Conservation (phyloP, 805 yeast genomes). For the Candida coleopterorum region DNA sequence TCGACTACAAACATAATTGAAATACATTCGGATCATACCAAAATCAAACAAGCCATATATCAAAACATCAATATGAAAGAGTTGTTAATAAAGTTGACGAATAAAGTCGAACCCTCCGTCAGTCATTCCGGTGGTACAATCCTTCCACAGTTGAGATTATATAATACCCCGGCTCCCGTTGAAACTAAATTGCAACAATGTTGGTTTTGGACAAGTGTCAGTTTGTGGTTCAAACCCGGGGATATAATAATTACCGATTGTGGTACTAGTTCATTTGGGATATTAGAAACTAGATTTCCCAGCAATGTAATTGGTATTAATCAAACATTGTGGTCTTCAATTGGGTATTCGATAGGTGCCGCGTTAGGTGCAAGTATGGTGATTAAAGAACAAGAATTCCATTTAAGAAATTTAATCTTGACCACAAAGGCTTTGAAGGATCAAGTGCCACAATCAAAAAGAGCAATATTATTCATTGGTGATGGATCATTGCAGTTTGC, state of each 20-base stretch:
- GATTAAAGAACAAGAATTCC: slow-evolving; percentile 43
- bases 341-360: slow-evolving; percentile 68
- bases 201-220: slow-evolving; percentile 64
- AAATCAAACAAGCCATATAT: slow-evolving; percentile 35
- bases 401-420: neutral
- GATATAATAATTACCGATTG: slow-evolving; percentile 68
- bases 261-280: slow-evolving; percentile 74
- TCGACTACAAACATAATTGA: slow-evolving; percentile 35
- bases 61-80: slow-evolving; percentile 41
- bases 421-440: neutral
- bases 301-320: slow-evolving; percentile 58
- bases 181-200: slow-evolving; percentile 45
- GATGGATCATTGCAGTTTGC: slow-evolving; percentile 75
- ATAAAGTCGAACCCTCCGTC: slow-evolving; percentile 29
- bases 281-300: slow-evolving; percentile 63
- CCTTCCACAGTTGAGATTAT: slow-evolving; percentile 49
- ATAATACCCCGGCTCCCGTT: slow-evolving; percentile 37
- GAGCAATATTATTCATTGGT: slow-evolving; percentile 67
- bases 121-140: slow-evolving; percentile 46
- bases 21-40: slow-evolving; percentile 39
- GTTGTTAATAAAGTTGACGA: slow-evolving; percentile 41
- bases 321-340: slow-evolving; percentile 74
- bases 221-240: slow-evolving; percentile 60
- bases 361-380: slow-evolving; percentile 66
- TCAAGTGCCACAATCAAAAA: slow-evolving; percentile 23